Evolutionary conservation across 2,329 filamentous ascomycete genomes (phyloP), one percentile per base, ranked within the genome.

Genomic region (Corinectria fuckeliana): DNA sequence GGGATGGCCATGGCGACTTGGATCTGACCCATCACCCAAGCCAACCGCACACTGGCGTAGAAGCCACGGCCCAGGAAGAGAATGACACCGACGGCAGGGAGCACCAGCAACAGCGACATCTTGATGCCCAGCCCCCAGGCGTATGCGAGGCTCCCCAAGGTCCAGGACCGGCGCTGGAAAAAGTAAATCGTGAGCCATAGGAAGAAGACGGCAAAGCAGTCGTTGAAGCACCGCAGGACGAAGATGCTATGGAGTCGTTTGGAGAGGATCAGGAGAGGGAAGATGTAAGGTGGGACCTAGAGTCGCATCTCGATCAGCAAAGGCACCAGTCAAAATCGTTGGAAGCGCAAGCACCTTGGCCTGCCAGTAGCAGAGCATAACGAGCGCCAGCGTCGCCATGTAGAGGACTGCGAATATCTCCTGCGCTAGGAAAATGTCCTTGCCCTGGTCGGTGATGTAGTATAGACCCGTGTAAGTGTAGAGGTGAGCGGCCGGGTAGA

Each of bases 241-340:
- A 95, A 99, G 68, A 99, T 90, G 75, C 92, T 97, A 76, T 99
- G 95, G 23, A 98, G 80, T 32, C 95, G 87, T 76, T 98, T 98
- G 55, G 93, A 97, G 44, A 97, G 79, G 52, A 96, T 85, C 49
- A 99, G 84, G 59, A 98, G 82, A 0, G 92, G 89, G 62, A 97
- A 89, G 56, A 98, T 81, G 76, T 96, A 98, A 0, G 92, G 92
- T 8, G 95, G 94, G 14, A 85, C 88, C 90, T 92, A 9, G 8
- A 36, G 48, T 32, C n/a, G n/a, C 34, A 32, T 7, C 23, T 39
- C 52, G 36, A 61, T 44, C 14, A 26, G 20, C 4, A 10, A 26
- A 23, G n/a, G 26, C 5, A 38, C 20, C n/a, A 14, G 20, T 9
- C 3, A 0, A n/a, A n/a, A 6, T 13, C 7, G 23, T 7, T 18